These are phyloP conservation scores for Aegilops bicornis DNA, from an alignment of 176 grass and related monocot genomes.

Conservation along the genomic window DNA sequence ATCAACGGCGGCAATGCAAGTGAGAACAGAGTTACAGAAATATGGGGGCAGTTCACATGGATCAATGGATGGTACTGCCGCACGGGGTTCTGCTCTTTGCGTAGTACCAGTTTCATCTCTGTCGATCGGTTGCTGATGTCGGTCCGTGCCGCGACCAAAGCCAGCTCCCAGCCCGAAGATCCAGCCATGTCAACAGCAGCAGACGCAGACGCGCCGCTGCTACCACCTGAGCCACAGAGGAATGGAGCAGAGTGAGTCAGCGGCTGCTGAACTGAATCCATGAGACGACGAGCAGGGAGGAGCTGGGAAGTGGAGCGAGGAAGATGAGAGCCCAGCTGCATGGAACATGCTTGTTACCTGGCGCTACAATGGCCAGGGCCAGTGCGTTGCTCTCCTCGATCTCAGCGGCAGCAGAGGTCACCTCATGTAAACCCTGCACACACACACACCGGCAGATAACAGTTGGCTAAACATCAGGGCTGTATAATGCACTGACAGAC, in stretches of 20 bases:
- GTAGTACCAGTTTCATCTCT: conserved; percentile 58
- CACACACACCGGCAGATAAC: neutral
- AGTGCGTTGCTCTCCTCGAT: conserved; percentile 62
- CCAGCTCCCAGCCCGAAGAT: conserved; percentile 79
- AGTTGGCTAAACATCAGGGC: neutral
- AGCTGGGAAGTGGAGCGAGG: neutral
- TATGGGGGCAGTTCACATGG: no score
- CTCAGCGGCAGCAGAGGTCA: neutral
- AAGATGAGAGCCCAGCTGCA: neutral
- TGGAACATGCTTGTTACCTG: conserved; percentile 34
- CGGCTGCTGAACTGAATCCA: neutral
- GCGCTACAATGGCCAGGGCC: conserved; percentile 60
- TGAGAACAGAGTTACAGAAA: neutral
- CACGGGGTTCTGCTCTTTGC: neutral
- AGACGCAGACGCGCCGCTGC: neutral
- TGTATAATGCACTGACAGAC: neutral
- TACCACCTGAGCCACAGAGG: neutral
- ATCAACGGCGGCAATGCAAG: neutral
- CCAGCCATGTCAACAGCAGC: conserved; percentile 18
- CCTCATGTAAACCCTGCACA: neutral
- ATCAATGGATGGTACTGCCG: neutral
- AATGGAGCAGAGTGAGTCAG: neutral
- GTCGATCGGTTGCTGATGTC: conserved; percentile 25
- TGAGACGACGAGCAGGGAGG: neutral
- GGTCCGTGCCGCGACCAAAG: conserved; percentile 49